Conservation (phyloP, 192 early-diverging fungal genomes). For the Funneliformis mosseae region DNA sequence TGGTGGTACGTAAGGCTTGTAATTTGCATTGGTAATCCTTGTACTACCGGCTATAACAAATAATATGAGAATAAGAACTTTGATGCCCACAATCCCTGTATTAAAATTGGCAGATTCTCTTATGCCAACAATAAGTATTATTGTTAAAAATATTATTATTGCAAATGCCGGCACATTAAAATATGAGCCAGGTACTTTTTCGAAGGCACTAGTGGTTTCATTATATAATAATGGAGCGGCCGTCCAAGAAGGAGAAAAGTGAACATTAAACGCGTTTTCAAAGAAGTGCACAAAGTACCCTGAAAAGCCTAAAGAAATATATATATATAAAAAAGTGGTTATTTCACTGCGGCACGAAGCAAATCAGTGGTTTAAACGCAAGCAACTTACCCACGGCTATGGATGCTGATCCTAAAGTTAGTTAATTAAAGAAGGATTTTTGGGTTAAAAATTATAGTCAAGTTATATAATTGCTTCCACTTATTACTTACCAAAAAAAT, state of each 20-base stretch:
- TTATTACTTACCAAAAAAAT: constrained; percentile 56
- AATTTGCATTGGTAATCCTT: constrained; percentile 72
- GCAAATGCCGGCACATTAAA: constrained; percentile 79
- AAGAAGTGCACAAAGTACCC: constrained; percentile 76
- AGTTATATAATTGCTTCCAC: no score
- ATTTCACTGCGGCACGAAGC: neutral
- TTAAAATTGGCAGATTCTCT: constrained; percentile 76
- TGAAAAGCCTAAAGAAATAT: constrained; percentile 60
- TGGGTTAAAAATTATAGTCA: neutral
- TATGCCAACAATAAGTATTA: constrained; percentile 70
- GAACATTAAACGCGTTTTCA: constrained; percentile 57
- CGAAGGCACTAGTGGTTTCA: neutral
- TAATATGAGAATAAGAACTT: constrained; percentile 72
- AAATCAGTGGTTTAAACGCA: no score
- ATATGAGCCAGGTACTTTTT: constrained; percentile 45
- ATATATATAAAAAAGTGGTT: neutral
- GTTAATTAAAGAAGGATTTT: neutral
- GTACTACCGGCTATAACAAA: constrained; percentile 80
- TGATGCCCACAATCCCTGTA: constrained; percentile 69
- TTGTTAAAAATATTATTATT: constrained; percentile 65
- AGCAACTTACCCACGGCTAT: constrained; percentile 54
- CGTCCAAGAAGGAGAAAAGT: constrained; percentile 57
- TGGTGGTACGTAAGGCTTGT: constrained; percentile 74
- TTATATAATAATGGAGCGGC: constrained; percentile 69
- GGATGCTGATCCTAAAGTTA: constrained; percentile 68